phyloP scores from a whole-genome alignment of 805 yeast genomes.

The Saccharomycopsis vini region DNA sequence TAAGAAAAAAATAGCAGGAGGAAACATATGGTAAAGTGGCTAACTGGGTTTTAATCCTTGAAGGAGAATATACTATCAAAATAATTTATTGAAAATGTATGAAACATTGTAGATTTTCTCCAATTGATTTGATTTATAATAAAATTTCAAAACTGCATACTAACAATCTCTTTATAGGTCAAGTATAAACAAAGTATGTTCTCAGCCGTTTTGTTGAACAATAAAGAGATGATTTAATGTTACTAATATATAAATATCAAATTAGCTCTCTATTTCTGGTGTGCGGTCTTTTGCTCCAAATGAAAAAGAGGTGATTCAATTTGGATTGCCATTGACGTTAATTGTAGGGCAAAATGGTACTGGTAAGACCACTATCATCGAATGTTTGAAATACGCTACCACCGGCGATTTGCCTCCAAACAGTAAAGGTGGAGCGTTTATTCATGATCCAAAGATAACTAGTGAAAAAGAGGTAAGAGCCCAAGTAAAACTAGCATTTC shows the following conservation, averaged over 20 bases:
- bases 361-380: conserved; percentile 94
- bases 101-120: too few relatives aligned
- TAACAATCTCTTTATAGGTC: neutral
- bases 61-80: too few relatives aligned
- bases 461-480: conserved; percentile 76
- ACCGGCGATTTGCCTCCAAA: conserved; percentile 96
- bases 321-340: conserved; percentile 82
- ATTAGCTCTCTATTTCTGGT: conserved; percentile 73
- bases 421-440: conserved; percentile 90
- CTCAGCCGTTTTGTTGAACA: too few relatives aligned
- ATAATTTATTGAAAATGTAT: too few relatives aligned
- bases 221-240: too few relatives aligned
- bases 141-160: too few relatives aligned
- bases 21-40: too few relatives aligned
- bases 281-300: conserved; percentile 86
- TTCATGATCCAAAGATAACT: conserved; percentile 81
- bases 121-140: too few relatives aligned
- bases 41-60: too few relatives aligned
- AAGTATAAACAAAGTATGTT: neutral
- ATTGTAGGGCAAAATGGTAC: conserved; percentile 96
- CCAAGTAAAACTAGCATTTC: conserved; percentile 82
- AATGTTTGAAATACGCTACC: conserved; percentile 86
- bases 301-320: conserved; percentile 76
- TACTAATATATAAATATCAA: too few relatives aligned
- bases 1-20: too few relatives aligned